Evolutionary conservation across 805 yeast species (phyloP).

Genomic region (Metschnikowia shivogae): DNA sequence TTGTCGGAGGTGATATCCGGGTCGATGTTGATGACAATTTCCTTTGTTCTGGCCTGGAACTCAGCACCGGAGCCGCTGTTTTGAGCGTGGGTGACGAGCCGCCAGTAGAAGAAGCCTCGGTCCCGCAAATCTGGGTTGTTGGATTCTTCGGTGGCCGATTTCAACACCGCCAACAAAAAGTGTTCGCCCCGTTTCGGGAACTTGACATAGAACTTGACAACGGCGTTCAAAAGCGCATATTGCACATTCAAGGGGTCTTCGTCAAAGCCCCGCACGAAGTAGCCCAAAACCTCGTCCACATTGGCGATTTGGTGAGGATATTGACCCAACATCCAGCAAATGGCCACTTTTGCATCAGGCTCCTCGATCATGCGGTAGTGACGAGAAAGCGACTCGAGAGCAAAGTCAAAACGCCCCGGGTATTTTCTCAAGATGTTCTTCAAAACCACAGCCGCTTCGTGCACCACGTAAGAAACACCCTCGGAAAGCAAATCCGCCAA

Average conservation of each 20-base stretch:
- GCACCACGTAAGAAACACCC: slow-evolving; percentile 69
- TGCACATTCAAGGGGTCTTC: slow-evolving; percentile 76
- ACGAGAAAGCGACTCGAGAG: slow-evolving; percentile 25
- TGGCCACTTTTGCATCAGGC: slow-evolving; percentile 71
- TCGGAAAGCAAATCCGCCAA: slow-evolving; percentile 57
- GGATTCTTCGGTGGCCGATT: slow-evolving; percentile 66
- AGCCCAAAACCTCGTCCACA: slow-evolving; percentile 37
- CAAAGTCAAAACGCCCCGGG: slow-evolving; percentile 49
- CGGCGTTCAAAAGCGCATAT: slow-evolving; percentile 66
- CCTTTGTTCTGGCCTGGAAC: slow-evolving; percentile 35
- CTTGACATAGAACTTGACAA: slow-evolving; percentile 61
- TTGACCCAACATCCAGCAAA: slow-evolving; percentile 83
- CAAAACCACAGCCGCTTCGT: slow-evolving; percentile 73
- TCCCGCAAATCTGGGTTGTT: slow-evolving; percentile 86
- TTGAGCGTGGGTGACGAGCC: slow-evolving; percentile 49
- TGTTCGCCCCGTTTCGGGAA: slow-evolving; percentile 52
- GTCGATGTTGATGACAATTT: slow-evolving; percentile 53
- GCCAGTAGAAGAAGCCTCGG: slow-evolving; percentile 82
- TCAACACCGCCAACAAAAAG: slow-evolving; percentile 55
- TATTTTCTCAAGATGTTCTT: slow-evolving; percentile 75
- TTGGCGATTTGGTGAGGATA: slow-evolving; percentile 48
- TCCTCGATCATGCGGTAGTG: slow-evolving; percentile 53
- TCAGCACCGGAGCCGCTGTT: slow-evolving; percentile 32
- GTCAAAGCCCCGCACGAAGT: slow-evolving; percentile 43
- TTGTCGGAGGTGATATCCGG: slow-evolving; percentile 66